Evolutionary conservation across 75 land plant genomes (phyloP).

Genomic region (Picea sitchensis): DNA sequence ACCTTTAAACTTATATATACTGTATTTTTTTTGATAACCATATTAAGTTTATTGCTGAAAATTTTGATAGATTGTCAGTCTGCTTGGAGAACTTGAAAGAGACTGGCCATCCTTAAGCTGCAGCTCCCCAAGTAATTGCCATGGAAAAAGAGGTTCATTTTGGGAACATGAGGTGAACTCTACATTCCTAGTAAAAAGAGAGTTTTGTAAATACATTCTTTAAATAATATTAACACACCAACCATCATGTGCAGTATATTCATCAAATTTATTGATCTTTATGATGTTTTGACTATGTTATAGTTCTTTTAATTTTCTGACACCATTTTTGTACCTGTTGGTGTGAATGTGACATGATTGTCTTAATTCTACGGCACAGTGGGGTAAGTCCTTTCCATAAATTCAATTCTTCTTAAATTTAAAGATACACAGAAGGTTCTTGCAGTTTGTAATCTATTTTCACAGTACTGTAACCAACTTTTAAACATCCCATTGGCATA

Average conservation of each 20-base stretch:
- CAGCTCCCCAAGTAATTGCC: conserved; percentile 38
- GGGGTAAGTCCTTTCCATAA: conserved; percentile 1
- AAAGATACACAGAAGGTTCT: background rate
- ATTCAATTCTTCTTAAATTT: background rate
- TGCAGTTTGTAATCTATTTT: background rate
- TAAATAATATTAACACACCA: background rate
- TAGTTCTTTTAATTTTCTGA: background rate
- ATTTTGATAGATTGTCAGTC: conserved; percentile 36
- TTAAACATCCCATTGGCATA: background rate
- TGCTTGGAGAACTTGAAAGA: conserved; percentile 41
- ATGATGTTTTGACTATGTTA: background rate
- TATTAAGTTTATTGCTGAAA: background rate
- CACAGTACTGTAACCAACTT: background rate
- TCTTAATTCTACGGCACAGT: background rate
- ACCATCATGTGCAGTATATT: background rate
- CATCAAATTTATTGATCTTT: background rate
- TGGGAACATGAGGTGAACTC: conserved; percentile 69
- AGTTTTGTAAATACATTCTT: background rate
- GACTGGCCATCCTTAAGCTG: conserved; percentile 71
- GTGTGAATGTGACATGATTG: background rate
- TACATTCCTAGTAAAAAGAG: no score
- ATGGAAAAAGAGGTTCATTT: conserved; percentile 53
- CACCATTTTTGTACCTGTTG: background rate
- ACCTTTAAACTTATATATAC: background rate
- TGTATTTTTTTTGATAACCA: background rate